A percentile compares a stretch with the other conserved stretches of the same genome.
phyloP scores from a whole-genome alignment of 441 rosid species.

The Populus hybrid region DNA sequence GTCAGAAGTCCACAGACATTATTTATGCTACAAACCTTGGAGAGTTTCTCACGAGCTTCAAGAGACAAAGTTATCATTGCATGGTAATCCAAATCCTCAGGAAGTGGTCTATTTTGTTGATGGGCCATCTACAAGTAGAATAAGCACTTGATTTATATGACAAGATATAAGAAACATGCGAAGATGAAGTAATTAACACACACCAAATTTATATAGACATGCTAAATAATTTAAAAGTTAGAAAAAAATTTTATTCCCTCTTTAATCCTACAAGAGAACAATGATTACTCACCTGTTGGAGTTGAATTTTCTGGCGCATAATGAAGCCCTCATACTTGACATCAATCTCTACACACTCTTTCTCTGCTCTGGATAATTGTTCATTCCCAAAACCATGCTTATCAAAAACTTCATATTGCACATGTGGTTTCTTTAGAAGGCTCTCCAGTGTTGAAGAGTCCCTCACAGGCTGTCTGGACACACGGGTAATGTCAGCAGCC shows the following conservation, averaged over 20 bases:
- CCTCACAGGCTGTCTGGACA: slow-evolving; percentile 86
- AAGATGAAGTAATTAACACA: neutral
- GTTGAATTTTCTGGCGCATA: slow-evolving; percentile 74
- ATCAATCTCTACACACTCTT: slow-evolving; percentile 90
- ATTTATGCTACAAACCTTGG: slow-evolving; percentile 54
- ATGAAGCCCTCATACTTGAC: slow-evolving; percentile 96
- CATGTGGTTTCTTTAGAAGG: slow-evolving; percentile 92
- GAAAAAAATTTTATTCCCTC: neutral
- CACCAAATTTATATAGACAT: neutral
- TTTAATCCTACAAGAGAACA: neutral
- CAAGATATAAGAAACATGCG: neutral
- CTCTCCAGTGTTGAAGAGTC: slow-evolving; percentile 79
- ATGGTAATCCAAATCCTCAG: slow-evolving; percentile 86
- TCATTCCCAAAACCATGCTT: slow-evolving; percentile 85
- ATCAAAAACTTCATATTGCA: slow-evolving; percentile 71
- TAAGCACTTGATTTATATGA: slow-evolving; percentile 9
- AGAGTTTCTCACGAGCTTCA: slow-evolving; percentile 94
- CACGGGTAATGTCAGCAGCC: slow-evolving; percentile 63
- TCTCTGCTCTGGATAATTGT: slow-evolving; percentile 65
- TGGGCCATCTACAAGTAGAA: slow-evolving; percentile 61
- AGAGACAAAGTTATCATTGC: slow-evolving; percentile 77
- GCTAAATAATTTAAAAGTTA: neutral
- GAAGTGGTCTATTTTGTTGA: slow-evolving; percentile 80
- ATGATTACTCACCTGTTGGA: slow-evolving; percentile 63
- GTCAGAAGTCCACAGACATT: neutral